These are phyloP conservation scores for Tolypocladium cylindrosporum DNA, from an alignment of 2,329 filamentous ascomycete species.

Conservation along the genomic window DNA sequence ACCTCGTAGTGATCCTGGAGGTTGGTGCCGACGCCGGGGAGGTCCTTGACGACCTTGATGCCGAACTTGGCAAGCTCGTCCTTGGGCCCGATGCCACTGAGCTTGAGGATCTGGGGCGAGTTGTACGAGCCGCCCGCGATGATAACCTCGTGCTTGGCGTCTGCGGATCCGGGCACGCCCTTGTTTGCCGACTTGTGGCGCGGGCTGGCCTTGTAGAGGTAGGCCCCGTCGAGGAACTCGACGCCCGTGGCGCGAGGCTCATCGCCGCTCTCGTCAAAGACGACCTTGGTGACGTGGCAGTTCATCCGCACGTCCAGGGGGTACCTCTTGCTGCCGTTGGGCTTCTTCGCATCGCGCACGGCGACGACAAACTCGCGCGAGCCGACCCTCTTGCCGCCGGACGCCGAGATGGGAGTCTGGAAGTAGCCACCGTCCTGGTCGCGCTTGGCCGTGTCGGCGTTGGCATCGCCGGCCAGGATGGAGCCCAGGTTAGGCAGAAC, in stretches of 20 bases:
- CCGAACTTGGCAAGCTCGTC: slow-evolving; percentile 26
- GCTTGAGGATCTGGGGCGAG: slow-evolving; percentile 35
- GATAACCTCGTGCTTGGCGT: slow-evolving; percentile 34
- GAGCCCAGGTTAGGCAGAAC: slow-evolving; percentile 17
- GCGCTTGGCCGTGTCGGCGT: slow-evolving; percentile 31
- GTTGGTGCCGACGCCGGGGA: slow-evolving; percentile 54
- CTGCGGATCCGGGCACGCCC: slow-evolving; percentile 13
- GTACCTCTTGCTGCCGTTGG: slow-evolving; percentile 4
- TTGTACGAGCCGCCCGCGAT: slow-evolving; percentile 36
- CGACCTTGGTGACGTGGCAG: slow-evolving; percentile 24
- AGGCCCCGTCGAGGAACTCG: slow-evolving; percentile 29
- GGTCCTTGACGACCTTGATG: slow-evolving; percentile 43
- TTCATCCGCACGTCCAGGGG: slow-evolving; percentile 12
- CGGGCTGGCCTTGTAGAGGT: slow-evolving; percentile 32
- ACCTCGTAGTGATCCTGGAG: slow-evolving; percentile 19
- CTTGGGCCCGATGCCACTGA: slow-evolving; percentile 33
- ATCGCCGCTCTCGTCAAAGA: slow-evolving; percentile 16
- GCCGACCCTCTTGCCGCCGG: slow-evolving; percentile 30
- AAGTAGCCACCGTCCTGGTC: slow-evolving; percentile 34
- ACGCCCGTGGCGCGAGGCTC: slow-evolving; percentile 29
- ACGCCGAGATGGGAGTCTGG: slow-evolving; percentile 35
- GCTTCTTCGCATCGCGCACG: slow-evolving; percentile 13
- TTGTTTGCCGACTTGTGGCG: slow-evolving; percentile 17
- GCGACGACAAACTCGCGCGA: slow-evolving; percentile 38
- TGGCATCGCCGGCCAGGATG: slow-evolving; percentile 38